Conservation (phyloP, 192 early-diverging fungal genomes). For the Umbelopsis ramanniana region DNA sequence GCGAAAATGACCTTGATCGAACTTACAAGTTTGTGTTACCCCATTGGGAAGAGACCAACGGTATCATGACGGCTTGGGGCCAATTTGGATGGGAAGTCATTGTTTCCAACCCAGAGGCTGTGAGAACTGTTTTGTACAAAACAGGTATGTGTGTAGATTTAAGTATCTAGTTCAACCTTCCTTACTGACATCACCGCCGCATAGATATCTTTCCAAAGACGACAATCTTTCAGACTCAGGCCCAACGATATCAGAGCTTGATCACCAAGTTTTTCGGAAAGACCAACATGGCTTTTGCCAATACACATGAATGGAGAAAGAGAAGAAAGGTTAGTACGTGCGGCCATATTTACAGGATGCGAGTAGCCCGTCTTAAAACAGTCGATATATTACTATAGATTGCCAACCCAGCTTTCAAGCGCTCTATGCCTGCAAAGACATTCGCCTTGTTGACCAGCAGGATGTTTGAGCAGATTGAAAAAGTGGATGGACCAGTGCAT, state of each 20-base stretch:
- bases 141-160: too few species aligned
- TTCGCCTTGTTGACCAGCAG: slow-evolving; percentile 26
- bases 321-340: slow-evolving; percentile 11
- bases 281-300: slow-evolving; percentile 28
- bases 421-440: slow-evolving; percentile 33
- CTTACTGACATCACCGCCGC: not conserved
- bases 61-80: not conserved
- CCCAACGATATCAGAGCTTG: not conserved
- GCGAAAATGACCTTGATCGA: not conserved
- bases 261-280: slow-evolving; percentile 16
- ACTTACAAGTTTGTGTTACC: not conserved
- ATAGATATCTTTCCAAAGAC: slow-evolving; percentile 2
- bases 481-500: not conserved
- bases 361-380: too few species aligned
- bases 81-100: not conserved
- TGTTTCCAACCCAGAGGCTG: slow-evolving; percentile 8
- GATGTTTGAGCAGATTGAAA: slow-evolving; percentile 25
- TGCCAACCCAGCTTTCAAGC: slow-evolving; percentile 36
- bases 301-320: slow-evolving; percentile 12
- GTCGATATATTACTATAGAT: not conserved
- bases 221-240: too few species aligned
- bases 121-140: slow-evolving; percentile 2
- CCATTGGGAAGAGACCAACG: not conserved
- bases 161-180: too few species aligned
- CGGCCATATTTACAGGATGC: too few species aligned